Percentiles rank a stretch among this genome's conserved stretches.
Evolutionary conservation across 495 filamentous ascomycete species (phyloP).

Genomic region (Penicillium simplicissimum): DNA sequence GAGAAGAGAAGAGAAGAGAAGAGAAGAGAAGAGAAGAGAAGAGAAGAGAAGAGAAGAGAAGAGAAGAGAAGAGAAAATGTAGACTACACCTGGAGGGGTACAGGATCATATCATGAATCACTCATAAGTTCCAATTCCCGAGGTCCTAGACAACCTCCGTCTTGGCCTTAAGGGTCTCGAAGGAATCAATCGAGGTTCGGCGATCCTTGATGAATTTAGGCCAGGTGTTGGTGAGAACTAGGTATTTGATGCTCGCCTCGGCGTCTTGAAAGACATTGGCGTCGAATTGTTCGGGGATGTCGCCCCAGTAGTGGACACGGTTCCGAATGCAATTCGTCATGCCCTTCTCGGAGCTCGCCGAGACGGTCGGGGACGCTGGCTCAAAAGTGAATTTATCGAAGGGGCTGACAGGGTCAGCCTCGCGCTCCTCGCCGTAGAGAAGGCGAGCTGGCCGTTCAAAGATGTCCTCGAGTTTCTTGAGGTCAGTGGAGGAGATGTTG

Average conservation of each 20-base stretch:
- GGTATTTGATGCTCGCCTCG: slow-evolving; percentile 63
- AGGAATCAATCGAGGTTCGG: slow-evolving; percentile 22
- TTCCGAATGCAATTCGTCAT: slow-evolving; percentile 25
- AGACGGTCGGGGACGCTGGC: slow-evolving; percentile 23
- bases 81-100: slow-evolving; percentile 1
- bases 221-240: slow-evolving; percentile 72
- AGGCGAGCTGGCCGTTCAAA: slow-evolving; percentile 46
- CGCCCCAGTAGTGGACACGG: slow-evolving; percentile 36
- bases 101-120: slow-evolving; percentile 16
- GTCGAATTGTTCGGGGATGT: slow-evolving; percentile 53
- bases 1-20: background rate
- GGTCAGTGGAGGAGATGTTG: slow-evolving; percentile 57
- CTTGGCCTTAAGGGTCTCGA: slow-evolving; percentile 10
- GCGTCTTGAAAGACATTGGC: slow-evolving; percentile 58
- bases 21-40: background rate
- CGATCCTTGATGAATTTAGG: slow-evolving; percentile 55
- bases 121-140: background rate
- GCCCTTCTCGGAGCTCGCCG: slow-evolving; percentile 25
- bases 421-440: slow-evolving; percentile 35
- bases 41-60: background rate
- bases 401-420: slow-evolving; percentile 32
- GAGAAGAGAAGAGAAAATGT: background rate
- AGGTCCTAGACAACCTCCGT: slow-evolving; percentile 13
- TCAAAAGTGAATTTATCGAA: slow-evolving; percentile 31
- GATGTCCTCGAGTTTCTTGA: slow-evolving; percentile 47